phyloP scores from a whole-genome alignment of 768 basidiomycete genomes.

The Termitomyces sp. region DNA sequence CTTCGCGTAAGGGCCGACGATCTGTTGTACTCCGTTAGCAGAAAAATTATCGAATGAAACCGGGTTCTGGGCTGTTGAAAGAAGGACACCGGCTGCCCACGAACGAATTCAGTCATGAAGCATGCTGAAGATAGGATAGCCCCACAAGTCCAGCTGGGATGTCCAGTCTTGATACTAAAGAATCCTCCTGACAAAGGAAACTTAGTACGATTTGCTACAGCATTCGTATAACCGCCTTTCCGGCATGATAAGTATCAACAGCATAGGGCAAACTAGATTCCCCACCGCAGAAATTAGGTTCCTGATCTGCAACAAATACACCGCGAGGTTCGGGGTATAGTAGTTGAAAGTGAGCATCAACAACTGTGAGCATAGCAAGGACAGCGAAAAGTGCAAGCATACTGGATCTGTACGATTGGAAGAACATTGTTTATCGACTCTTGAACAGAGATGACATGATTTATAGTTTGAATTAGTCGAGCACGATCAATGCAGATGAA shows the following conservation, averaged over 20 bases:
- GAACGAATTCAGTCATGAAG: neutral
- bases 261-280: neutral
- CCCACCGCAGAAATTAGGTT: conserved; percentile 60
- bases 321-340: conserved; percentile 70
- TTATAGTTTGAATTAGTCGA: neutral
- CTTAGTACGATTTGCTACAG: conserved; percentile 48
- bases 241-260: neutral
- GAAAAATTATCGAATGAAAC: conserved; percentile 59
- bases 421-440: neutral
- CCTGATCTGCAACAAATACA: conserved; percentile 49
- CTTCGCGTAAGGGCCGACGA: conserved; percentile 40
- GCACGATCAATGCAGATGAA: neutral
- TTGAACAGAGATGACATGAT: neutral
- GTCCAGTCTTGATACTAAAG: conserved; percentile 54
- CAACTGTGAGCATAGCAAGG: conserved; percentile 28
- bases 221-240: conserved; percentile 55
- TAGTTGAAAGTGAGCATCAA: conserved; percentile 69
- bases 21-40: conserved; percentile 23
- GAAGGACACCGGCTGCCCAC: conserved; percentile 38
- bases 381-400: neutral
- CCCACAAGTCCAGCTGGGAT: conserved; percentile 50
- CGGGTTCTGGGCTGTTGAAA: conserved; percentile 58
- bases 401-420: neutral
- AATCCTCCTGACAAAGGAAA: conserved; percentile 65
- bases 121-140: neutral